A percentile compares a stretch with the other conserved stretches of the same genome.
Conservation (phyloP, 495 filamentous ascomycete genomes). For the Penicillium egyptiacum region DNA sequence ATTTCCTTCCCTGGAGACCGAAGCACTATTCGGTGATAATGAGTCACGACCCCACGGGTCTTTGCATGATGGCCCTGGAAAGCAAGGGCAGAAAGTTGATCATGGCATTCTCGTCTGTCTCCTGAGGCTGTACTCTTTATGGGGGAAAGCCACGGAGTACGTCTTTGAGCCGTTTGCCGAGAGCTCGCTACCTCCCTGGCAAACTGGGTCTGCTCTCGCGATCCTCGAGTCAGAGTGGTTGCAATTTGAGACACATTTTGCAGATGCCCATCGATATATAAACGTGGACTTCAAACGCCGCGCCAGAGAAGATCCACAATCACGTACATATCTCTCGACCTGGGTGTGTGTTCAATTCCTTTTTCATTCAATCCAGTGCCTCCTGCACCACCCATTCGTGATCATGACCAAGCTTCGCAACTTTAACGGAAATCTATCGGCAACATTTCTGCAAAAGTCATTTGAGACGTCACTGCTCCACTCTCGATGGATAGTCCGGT, state of each 20-base stretch:
- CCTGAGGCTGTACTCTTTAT: slow-evolving; percentile 26
- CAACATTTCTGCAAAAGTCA: slow-evolving; percentile 36
- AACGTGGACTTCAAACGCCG: slow-evolving; percentile 31
- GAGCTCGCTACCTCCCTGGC: slow-evolving; percentile 27
- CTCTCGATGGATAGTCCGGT: slow-evolving; percentile 32
- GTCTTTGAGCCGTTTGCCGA: slow-evolving; percentile 26
- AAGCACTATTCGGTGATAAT: neutral
- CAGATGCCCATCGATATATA: slow-evolving; percentile 30
- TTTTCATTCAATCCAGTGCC: slow-evolving; percentile 31
- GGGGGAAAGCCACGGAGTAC: slow-evolving; percentile 34
- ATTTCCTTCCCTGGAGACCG: slow-evolving; percentile 18
- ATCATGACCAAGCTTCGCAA: slow-evolving; percentile 34
- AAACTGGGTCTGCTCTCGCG: slow-evolving; percentile 28
- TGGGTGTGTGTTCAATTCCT: slow-evolving; percentile 35
- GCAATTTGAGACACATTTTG: slow-evolving; percentile 34
- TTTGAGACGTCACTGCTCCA: slow-evolving; percentile 34
- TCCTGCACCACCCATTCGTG: slow-evolving; percentile 34
- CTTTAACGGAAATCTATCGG: slow-evolving; percentile 28
- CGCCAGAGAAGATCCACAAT: slow-evolving; percentile 25
- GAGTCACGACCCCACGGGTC: slow-evolving; percentile 4
- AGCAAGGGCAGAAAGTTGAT: slow-evolving; percentile 26
- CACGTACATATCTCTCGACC: slow-evolving; percentile 26
- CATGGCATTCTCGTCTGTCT: slow-evolving; percentile 29
- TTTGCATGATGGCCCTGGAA: slow-evolving; percentile 21
- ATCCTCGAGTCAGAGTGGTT: slow-evolving; percentile 35